Evolutionary conservation across 2,329 filamentous ascomycete species (phyloP).

Genomic region (Ustilaginoidea virens): DNA sequence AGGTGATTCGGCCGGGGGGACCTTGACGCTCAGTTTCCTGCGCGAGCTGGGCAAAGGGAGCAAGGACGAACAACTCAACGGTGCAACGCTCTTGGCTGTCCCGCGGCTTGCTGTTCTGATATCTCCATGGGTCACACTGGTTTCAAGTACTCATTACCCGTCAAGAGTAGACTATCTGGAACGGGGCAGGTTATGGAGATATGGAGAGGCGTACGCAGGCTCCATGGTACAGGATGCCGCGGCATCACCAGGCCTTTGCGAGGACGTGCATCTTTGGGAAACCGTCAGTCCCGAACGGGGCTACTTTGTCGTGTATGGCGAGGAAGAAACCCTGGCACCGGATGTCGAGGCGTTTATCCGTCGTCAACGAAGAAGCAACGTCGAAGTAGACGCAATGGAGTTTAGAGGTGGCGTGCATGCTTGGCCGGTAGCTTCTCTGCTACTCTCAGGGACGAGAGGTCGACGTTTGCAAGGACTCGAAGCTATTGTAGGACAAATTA

Average conservation of each 20-base stretch:
- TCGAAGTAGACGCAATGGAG: constrained; percentile 40
- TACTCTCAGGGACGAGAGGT: constrained; percentile 32
- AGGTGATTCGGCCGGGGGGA: constrained; percentile 69
- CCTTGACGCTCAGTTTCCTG: constrained; percentile 56
- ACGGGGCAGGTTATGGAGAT: constrained; percentile 46
- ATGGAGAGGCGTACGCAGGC: constrained; percentile 53
- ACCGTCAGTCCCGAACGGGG: constrained; percentile 50
- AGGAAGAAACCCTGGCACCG: constrained; percentile 62
- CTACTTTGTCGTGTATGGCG: constrained; percentile 56
- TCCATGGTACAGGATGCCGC: constrained; percentile 17
- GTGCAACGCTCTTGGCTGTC: constrained; percentile 12
- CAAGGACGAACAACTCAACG: background rate
- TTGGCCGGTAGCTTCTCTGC: constrained; percentile 62
- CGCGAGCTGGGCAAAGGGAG: constrained; percentile 40
- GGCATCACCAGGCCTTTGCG: constrained; percentile 54
- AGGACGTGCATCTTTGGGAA: constrained; percentile 49
- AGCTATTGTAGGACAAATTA: constrained; percentile 22
- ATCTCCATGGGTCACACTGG: constrained; percentile 65
- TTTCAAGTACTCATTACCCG: constrained; percentile 50
- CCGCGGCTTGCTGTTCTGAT: constrained; percentile 51
- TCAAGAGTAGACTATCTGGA: constrained; percentile 66
- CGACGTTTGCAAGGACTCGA: constrained; percentile 37
- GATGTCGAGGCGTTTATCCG: constrained; percentile 49
- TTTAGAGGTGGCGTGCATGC: constrained; percentile 59
- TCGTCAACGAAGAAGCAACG: constrained; percentile 35